phyloP scores from a whole-genome alignment of 1,284 basidiomycete genomes.

The Tilletia walkeri region DNA sequence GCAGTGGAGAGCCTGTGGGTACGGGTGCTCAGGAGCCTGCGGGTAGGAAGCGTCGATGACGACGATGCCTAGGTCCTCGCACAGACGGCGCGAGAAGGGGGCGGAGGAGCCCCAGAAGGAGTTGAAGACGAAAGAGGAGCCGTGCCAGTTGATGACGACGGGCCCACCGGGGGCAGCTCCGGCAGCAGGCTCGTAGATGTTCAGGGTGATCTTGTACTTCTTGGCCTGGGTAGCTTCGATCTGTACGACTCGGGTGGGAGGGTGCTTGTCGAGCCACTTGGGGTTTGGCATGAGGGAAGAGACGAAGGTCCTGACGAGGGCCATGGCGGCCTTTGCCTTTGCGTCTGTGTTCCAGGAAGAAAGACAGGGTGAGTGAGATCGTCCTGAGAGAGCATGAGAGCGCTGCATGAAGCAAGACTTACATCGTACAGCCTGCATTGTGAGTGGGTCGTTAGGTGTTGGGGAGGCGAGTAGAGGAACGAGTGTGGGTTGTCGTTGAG shows the following conservation, averaged over 20 bases:
- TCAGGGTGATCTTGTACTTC: conserved; percentile 17
- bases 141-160: conserved; percentile 17
- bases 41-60: conserved; percentile 15
- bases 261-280: conserved; percentile 12
- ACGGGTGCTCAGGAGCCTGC: conserved; percentile 13
- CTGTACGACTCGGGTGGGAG: neutral
- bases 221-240: conserved; percentile 6
- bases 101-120: conserved; percentile 16
- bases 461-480: neutral
- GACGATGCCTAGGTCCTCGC: conserved; percentile 11
- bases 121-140: conserved; percentile 17
- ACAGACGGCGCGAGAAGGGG: neutral
- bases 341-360: neutral
- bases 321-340: conserved; percentile 17
- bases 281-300: conserved; percentile 9
- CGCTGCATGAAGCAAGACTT: neutral
- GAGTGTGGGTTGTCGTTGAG: neutral
- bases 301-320: conserved; percentile 13
- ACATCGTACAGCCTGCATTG: conserved; percentile 13
- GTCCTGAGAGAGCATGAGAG: neutral
- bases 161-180: neutral
- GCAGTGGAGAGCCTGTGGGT: conserved; percentile 15
- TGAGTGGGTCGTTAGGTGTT: neutral
- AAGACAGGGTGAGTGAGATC: neutral
- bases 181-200: conserved; percentile 15